These are phyloP conservation scores for Euphorbia peplus DNA, from an alignment of 345 rosid species.

Conservation along the genomic window DNA sequence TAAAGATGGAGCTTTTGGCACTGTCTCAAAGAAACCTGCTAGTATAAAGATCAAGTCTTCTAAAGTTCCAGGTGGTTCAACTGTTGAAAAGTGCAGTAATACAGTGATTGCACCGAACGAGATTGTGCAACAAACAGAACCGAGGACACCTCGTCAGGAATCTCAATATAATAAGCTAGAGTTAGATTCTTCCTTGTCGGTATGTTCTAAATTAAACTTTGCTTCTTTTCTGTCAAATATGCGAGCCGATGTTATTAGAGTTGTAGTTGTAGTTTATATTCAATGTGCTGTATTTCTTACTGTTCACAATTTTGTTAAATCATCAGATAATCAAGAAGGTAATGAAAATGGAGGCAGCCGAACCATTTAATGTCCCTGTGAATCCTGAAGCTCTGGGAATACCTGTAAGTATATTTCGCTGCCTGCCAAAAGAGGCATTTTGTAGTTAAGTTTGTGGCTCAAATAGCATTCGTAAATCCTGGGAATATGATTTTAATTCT, in stretches of 20 bases:
- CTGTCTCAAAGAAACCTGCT: conserved; percentile 61
- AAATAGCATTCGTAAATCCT: background rate
- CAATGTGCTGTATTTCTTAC: background rate
- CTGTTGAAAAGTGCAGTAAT: conserved; percentile 33
- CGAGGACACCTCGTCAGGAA: conserved; percentile 32
- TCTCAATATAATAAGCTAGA: conserved; percentile 58
- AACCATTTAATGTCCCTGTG: conserved; percentile 86
- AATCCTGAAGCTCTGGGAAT: conserved; percentile 94
- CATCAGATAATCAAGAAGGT: conserved; percentile 78
- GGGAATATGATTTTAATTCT: conserved; percentile 4
- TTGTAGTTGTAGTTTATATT: conserved; percentile 9
- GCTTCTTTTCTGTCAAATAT: background rate
- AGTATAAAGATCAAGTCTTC: conserved; percentile 73
- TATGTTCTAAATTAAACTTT: conserved; percentile 29
- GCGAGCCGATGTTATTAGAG: background rate
- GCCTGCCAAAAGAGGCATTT: background rate
- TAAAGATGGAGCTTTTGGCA: conserved; percentile 39
- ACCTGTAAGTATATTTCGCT: conserved; percentile 59
- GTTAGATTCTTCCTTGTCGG: conserved; percentile 61
- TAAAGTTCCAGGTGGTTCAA: conserved; percentile 41
- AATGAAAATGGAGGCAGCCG: conserved; percentile 99
- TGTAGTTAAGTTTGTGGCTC: background rate
- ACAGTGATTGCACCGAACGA: conserved; percentile 28
- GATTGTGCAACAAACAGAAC: conserved; percentile 37
- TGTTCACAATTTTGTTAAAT: background rate